Conservation (phyloP, 306 rosid genomes). For the Parietaria judaica region DNA sequence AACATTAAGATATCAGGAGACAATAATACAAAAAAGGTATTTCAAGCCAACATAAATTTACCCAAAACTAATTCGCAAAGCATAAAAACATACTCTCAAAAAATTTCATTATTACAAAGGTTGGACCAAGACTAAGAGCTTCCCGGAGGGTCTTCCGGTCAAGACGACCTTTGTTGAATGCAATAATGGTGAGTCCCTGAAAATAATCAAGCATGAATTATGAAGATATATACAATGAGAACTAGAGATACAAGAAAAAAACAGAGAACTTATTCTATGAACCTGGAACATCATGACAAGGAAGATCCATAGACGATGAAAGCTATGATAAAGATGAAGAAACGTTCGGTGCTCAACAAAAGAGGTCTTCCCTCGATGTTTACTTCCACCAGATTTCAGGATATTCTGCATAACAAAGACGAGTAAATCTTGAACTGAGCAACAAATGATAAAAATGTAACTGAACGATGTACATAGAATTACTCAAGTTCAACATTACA, state of each 20-base stretch:
- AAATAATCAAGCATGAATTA: background rate
- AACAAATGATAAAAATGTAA: background rate
- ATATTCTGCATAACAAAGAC: conserved; percentile 36
- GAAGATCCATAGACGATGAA: conserved; percentile 92
- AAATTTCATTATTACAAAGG: conserved; percentile 80
- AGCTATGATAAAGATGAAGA: conserved; percentile 92
- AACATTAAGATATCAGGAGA: background rate
- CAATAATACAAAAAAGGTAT: conserved; percentile 1
- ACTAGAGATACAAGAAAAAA: background rate
- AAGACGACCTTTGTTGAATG: conserved; percentile 57
- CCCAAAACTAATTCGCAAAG: background rate
- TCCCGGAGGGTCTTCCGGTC: conserved; percentile 66
- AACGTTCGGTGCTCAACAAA: conserved; percentile 96
- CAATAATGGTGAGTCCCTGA: conserved; percentile 77
- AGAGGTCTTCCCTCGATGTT: conserved; percentile 75
- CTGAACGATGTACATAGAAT: background rate
- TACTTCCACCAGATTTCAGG: conserved; percentile 43
- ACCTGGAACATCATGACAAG: conserved; percentile 99
- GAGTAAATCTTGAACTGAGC: no score
- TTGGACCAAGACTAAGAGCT: conserved; percentile 91
- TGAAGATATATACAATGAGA: background rate
- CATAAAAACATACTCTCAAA: conserved; percentile 61
- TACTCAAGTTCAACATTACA: no score
- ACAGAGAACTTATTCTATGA: conserved; percentile 9
- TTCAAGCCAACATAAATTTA: background rate